phyloP scores from a whole-genome alignment of 768 basidiomycete species.

The Xerocomellus dryophilus region DNA sequence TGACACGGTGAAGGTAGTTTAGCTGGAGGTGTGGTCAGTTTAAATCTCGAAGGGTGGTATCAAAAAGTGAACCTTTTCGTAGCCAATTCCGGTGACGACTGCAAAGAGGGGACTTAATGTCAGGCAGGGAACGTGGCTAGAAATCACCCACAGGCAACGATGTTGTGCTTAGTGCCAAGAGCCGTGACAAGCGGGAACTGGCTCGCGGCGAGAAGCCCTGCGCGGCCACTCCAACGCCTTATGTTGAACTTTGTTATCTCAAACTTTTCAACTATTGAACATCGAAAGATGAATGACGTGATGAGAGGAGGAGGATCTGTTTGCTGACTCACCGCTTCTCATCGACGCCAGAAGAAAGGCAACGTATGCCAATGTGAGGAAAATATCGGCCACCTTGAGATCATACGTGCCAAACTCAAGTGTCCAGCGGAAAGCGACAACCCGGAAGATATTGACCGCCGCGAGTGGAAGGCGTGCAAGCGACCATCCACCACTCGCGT shows the following conservation, averaged over 20 bases:
- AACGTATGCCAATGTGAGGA: conserved; percentile 47
- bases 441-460: conserved; percentile 42
- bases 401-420: conserved; percentile 43
- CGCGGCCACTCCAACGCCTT: conserved; percentile 29
- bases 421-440: conserved; percentile 48
- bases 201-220: conserved; percentile 31
- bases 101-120: neutral
- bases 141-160: conserved; percentile 36
- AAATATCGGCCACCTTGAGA: conserved; percentile 42
- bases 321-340: conserved; percentile 39
- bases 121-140: too few relatives aligned
- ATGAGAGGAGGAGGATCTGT: neutral
- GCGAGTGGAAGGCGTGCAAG: conserved; percentile 38
- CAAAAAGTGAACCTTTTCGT: conserved; percentile 23
- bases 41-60: neutral
- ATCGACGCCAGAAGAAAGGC: conserved; percentile 43
- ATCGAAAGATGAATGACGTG: neutral
- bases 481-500: conserved; percentile 34
- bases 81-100: conserved; percentile 30
- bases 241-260: conserved; percentile 11
- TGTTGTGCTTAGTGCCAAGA: conserved; percentile 50
- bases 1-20: conserved; percentile 46
- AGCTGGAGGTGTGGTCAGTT: conserved; percentile 26
- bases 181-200: conserved; percentile 45
- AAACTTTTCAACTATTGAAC: neutral